These are phyloP conservation scores for Adiantum capillusveneris DNA, from an alignment of 75 land plant species.

Conservation along the genomic window DNA sequence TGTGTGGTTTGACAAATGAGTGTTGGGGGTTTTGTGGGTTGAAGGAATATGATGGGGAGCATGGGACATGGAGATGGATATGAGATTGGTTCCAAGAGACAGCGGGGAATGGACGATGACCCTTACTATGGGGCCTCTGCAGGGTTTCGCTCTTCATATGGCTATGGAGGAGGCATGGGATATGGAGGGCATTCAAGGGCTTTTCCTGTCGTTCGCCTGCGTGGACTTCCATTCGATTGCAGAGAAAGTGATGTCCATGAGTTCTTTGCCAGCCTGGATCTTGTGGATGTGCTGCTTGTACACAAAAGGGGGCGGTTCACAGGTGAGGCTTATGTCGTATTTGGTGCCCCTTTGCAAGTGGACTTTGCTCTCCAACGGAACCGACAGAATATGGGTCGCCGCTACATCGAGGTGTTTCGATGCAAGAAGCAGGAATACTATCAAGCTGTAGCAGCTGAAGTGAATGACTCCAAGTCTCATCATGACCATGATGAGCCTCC, in stretches of 20 bases:
- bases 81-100: conserved; percentile 88
- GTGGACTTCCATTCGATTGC: conserved; percentile 93
- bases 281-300: conserved; percentile 76
- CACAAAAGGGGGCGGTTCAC: conserved; percentile 73
- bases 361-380: conserved; percentile 79
- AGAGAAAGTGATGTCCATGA: conserved; percentile 66
- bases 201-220: conserved; percentile 74
- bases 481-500: conserved; percentile 28
- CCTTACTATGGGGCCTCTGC: conserved; percentile 44
- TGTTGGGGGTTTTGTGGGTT: conserved; percentile 40
- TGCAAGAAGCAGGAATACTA: conserved; percentile 90
- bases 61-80: conserved; percentile 88
- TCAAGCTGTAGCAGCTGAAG: conserved; percentile 78
- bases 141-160: conserved; percentile 23
- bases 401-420: conserved; percentile 92
- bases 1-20: conserved; percentile 9
- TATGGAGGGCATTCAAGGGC: conserved; percentile 18
- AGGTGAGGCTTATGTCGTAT: conserved; percentile 86
- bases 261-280: conserved; percentile 84
- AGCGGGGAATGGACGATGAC: conserved; percentile 56
- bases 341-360: conserved; percentile 68
- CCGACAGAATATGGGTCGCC: conserved; percentile 75
- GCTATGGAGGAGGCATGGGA: conserved; percentile 22
- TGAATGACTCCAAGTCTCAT: conserved; percentile 25
- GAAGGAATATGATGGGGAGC: conserved; percentile 44